Conservation (phyloP, 2,329 filamentous ascomycete species). For the Chrysoporthe cubensis region DNA sequence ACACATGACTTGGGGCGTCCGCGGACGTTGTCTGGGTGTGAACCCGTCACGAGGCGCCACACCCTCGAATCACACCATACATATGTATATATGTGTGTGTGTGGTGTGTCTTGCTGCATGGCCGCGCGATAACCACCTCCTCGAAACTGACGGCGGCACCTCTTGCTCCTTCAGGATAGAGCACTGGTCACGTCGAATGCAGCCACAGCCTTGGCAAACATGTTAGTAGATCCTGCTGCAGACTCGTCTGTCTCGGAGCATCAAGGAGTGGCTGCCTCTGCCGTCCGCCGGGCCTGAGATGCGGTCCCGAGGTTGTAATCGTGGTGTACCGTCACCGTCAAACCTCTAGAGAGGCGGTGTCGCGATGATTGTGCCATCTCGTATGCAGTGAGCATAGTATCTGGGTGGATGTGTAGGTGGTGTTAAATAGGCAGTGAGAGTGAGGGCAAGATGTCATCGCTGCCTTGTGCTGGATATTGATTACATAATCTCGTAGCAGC, state of each 20-base stretch:
- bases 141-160: slow-evolving; percentile 9
- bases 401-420: neutral
- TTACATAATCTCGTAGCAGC: neutral
- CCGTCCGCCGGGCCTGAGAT: neutral
- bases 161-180: slow-evolving; percentile 7
- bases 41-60: neutral
- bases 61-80: neutral
- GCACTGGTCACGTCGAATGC: slow-evolving; percentile 19
- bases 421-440: neutral
- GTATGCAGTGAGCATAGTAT: neutral
- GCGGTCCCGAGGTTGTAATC: neutral
- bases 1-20: slow-evolving; percentile 2
- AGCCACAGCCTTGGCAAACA: slow-evolving; percentile 24
- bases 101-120: neutral
- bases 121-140: neutral
- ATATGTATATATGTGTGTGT: neutral
- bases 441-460: neutral
- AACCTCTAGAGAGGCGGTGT: neutral
- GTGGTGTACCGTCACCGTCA: neutral
- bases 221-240: slow-evolving; percentile 8
- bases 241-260: slow-evolving; percentile 6
- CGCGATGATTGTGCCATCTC: neutral
- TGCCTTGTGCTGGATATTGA: neutral
- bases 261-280: neutral
- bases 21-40: neutral